Evolutionary conservation across 257 asterid genomes (phyloP), one percentile per base, ranked within the genome.

Genomic region (Solanum piurae): DNA sequence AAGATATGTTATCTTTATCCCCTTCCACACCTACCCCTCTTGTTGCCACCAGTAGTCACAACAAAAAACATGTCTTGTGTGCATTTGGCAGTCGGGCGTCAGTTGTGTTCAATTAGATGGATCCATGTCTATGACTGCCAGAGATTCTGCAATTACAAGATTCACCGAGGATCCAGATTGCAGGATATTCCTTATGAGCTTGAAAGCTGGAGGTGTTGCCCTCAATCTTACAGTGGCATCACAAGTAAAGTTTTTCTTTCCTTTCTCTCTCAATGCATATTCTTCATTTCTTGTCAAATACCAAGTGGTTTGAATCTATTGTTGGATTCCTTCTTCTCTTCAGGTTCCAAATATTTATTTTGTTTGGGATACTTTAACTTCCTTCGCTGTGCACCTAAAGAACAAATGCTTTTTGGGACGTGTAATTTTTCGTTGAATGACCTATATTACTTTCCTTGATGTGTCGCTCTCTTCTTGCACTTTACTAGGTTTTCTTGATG

Each of bases 121-220:
- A 89, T 94, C 98, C 84, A 97, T 97, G 98, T 75, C 97, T 33
- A 92, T 94, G 93, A 90, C 85, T 82, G 97, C 98, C 46, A 94
- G 98, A 92, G 99, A 97, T 87, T 87, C 93, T 75, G 99, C 99
- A 75, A 95, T 97, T 66, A 93, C 91, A 88, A 93, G 79, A 90
- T 97, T 97, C 88, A 93, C 94, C 0, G 93, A 92, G 60, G 99
- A 97, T 88, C 93, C 98, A 80, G 85, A 89, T 84, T 97, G 98
- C 95, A 94, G 97, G 93, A 93, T 97, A 58, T 97, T 97, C 74
- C 93, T 97, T 23, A 93, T 97, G 98, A 95, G 99, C 93, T 92
- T 97, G 90, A 97, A 97, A 91, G 99, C 99, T 10, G 99, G 98
- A 84, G 99, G 99, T 62, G 98, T 97, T 76, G 99, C 99, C 72